Conservation (phyloP, 345 rosid species). For the Gynandropsis gynandra region DNA sequence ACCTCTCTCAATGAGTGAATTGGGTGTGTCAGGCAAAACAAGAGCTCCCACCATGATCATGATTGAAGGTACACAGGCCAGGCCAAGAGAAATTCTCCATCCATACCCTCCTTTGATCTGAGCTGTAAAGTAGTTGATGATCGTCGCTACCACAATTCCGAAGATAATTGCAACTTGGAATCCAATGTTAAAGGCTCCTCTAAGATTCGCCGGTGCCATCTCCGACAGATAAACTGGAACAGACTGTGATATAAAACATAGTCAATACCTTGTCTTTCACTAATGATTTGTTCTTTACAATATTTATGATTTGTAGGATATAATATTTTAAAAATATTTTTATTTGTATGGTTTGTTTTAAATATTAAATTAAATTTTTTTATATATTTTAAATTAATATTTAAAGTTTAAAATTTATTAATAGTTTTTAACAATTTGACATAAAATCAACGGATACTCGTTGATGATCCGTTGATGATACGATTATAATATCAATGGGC, state of each 20-base stretch:
- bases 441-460: no score
- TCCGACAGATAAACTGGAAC: constrained; percentile 76
- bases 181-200: constrained; percentile 78
- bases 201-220: constrained; percentile 66
- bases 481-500: no score
- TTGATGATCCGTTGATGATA: no score
- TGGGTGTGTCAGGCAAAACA: constrained; percentile 67
- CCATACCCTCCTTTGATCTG: constrained; percentile 52
- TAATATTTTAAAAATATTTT: no score
- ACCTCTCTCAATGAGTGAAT: constrained; percentile 71
- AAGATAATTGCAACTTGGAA: constrained; percentile 72
- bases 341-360: no score
- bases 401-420: no score
- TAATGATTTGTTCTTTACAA: no score
- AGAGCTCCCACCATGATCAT: constrained; percentile 60
- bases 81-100: constrained; percentile 65
- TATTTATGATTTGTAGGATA: no score
- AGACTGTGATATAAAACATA: constrained; percentile 27
- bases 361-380: no score
- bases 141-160: constrained; percentile 59
- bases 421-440: no score
- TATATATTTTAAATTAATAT: no score
- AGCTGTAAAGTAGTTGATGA: constrained; percentile 56
- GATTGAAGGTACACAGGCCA: constrained; percentile 60
- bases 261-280: no score